phyloP scores from a whole-genome alignment of 345 rosid species.

The Gossypium australe region DNA sequence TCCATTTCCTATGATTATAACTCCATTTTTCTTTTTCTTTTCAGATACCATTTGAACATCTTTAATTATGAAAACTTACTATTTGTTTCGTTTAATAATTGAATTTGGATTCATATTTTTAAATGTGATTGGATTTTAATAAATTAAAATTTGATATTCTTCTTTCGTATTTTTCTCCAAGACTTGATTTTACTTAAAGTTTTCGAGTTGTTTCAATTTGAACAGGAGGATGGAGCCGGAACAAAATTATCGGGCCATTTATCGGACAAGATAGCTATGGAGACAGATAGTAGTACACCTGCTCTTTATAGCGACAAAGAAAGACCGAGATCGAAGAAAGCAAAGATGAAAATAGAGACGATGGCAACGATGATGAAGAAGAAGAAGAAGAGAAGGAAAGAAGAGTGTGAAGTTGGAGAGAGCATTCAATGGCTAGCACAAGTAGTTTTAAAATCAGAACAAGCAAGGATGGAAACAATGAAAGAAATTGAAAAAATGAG shows the following conservation, averaged over 20 bases:
- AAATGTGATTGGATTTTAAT: not conserved
- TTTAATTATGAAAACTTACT: not conserved
- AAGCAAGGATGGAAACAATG: slow-evolving; percentile 88
- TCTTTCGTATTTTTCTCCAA: not conserved
- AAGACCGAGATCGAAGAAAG: slow-evolving; percentile 31
- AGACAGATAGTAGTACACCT: slow-evolving; percentile 84
- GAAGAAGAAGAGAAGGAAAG: slow-evolving; percentile 40
- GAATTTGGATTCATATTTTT: not conserved
- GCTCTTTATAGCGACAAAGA: slow-evolving; percentile 55
- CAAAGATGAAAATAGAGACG: slow-evolving; percentile 37
- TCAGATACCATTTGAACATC: not conserved
- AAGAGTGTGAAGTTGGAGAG: slow-evolving; percentile 60
- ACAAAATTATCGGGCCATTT: slow-evolving; percentile 41
- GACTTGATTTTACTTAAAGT: not conserved
- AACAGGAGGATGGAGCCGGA: slow-evolving; percentile 56
- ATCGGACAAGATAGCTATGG: slow-evolving; percentile 50
- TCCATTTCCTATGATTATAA: not conserved
- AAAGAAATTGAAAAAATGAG: slow-evolving; percentile 86
- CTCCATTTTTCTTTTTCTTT: not conserved
- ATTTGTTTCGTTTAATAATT: not conserved
- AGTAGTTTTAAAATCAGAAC: slow-evolving; percentile 78
- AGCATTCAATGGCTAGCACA: slow-evolving; percentile 86
- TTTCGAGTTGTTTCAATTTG: not conserved
- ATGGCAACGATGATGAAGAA: not conserved
- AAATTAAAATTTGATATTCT: not conserved